phyloP scores from a whole-genome alignment of 768 basidiomycete species.

The Xerocomellus chrysenteron region DNA sequence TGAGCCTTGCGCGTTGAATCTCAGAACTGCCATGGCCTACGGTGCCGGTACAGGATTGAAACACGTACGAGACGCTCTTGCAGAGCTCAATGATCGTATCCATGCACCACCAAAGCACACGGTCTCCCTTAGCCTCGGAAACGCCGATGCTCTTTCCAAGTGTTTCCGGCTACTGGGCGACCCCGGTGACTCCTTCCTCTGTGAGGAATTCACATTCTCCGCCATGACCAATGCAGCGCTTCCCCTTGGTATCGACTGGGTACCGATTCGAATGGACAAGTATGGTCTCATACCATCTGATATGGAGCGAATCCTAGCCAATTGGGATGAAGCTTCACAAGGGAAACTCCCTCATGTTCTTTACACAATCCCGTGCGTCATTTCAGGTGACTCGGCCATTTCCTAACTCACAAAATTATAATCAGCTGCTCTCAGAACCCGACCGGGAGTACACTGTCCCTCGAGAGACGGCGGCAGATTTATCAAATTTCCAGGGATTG shows the following conservation, averaged over 20 bases:
- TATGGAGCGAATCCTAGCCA: conserved; percentile 42
- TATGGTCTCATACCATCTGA: conserved; percentile 51
- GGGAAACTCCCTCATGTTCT: conserved; percentile 52
- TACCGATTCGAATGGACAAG: conserved; percentile 48
- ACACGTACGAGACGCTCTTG: conserved; percentile 33
- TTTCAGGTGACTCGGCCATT: not conserved
- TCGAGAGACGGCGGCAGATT: conserved; percentile 46
- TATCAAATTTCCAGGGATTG: conserved; percentile 48
- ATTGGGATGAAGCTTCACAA: conserved; percentile 43
- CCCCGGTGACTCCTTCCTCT: conserved; percentile 43
- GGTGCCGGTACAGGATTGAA: conserved; percentile 37
- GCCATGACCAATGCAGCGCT: conserved; percentile 43
- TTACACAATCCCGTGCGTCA: conserved; percentile 48
- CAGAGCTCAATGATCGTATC: conserved; percentile 35
- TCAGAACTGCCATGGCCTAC: conserved; percentile 39
- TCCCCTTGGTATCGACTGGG: conserved; percentile 41
- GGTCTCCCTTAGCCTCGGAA: conserved; percentile 39
- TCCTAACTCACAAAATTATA: conserved; percentile 1
- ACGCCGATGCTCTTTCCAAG: conserved; percentile 43
- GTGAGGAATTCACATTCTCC: conserved; percentile 44
- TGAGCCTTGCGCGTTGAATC: conserved; percentile 27
- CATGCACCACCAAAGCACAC: conserved; percentile 34
- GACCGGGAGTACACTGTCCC: conserved; percentile 45
- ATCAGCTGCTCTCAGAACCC: conserved; percentile 45
- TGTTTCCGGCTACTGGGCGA: conserved; percentile 42